A percentile compares a stretch with the other conserved stretches of the same genome.
phyloP scores from a whole-genome alignment of 2,329 filamentous ascomycete species.

The Sporothrix mexicana region DNA sequence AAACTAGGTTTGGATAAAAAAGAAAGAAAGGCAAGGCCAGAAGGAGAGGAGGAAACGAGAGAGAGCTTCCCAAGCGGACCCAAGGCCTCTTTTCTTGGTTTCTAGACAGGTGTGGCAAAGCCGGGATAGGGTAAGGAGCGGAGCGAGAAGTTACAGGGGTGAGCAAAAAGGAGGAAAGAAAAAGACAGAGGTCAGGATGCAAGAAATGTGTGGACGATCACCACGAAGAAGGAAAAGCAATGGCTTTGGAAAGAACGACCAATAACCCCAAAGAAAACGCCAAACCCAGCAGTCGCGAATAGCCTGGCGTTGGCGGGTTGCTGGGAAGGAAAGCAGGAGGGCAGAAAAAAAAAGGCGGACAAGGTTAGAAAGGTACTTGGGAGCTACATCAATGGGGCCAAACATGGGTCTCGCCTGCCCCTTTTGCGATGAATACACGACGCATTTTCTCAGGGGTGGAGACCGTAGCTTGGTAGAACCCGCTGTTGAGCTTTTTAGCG shows the following conservation, averaged over 20 bases:
- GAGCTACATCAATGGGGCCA: constrained; percentile 17
- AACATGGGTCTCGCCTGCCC: background rate
- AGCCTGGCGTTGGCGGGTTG: constrained; percentile 24
- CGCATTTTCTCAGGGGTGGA: background rate
- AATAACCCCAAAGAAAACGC: constrained; percentile 13
- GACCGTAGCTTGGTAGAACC: constrained; percentile 20
- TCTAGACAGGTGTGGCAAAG: constrained; percentile 21
- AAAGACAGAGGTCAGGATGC: constrained; percentile 11
- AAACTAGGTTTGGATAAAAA: constrained; percentile 6
- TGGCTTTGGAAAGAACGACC: constrained; percentile 21
- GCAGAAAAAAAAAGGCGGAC: background rate
- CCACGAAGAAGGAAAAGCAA: constrained; percentile 26
- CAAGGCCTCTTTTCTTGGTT: constrained; percentile 21
- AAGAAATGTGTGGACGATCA: constrained; percentile 24
- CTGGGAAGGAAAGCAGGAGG: constrained; percentile 26
- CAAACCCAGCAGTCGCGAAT: constrained; percentile 21
- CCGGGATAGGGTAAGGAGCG: background rate
- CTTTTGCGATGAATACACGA: background rate
- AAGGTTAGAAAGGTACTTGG: constrained; percentile 6
- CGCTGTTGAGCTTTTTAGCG: background rate
- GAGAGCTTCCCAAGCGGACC: constrained; percentile 13
- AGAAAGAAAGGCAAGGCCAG: background rate
- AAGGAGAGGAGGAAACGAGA: constrained; percentile 17
- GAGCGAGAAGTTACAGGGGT: constrained; percentile 16
- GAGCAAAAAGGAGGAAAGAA: background rate